Base-by-base conservation (phyloP, 1,139 yeast genomes). In the Zygosaccharomyces pseudobailii region DNA sequence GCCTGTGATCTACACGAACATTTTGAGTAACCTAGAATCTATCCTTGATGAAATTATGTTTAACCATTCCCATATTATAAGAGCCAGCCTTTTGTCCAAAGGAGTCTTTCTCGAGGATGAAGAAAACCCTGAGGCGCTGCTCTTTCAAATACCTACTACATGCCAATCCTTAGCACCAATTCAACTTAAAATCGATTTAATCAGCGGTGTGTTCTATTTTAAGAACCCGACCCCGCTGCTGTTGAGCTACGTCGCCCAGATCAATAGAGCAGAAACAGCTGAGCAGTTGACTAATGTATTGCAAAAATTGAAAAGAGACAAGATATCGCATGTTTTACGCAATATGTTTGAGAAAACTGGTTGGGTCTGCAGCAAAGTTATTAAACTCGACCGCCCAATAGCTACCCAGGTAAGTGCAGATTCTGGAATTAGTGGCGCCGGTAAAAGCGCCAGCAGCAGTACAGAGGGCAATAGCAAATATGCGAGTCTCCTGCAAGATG, bases 311-410 rank as follows among this genome's bases (percentile, higher is more conserved):
- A 76, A 80, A 54, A 63, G 83, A 44, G 81, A 79, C 42, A 77
- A 79, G 23, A 77, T 78, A 48, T 71, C 75, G 21, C 72, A 72
- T 31, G 79, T 80, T 37, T 64, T 84, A 27, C 70, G 75, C 35
- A 75, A 76, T 40, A 76, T 79, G 67, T 70, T 82, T 54, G 71
- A 73, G 36, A 82, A 85, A 4, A 78, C 85, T 0, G 86, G 82
- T 38, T 84, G 90, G 90, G 74, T 81, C 19, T 70, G 73, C 36
- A 79, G 80, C 54, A 80, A 76, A 40, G 75, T 80, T 20, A 74
- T 82, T 28, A 73, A 69, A 48, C 58, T 84, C 36, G 68, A 69
- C 17, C 53, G 55, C 4, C 59, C 55, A n/a, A 66, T 48, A 48
- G 57, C 63, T 28, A 63, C 65, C 33, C 60, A 61, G 40, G 50